Evolutionary conservation across 768 basidiomycete genomes (phyloP).

Genomic region (Psilocybe cubensis): DNA sequence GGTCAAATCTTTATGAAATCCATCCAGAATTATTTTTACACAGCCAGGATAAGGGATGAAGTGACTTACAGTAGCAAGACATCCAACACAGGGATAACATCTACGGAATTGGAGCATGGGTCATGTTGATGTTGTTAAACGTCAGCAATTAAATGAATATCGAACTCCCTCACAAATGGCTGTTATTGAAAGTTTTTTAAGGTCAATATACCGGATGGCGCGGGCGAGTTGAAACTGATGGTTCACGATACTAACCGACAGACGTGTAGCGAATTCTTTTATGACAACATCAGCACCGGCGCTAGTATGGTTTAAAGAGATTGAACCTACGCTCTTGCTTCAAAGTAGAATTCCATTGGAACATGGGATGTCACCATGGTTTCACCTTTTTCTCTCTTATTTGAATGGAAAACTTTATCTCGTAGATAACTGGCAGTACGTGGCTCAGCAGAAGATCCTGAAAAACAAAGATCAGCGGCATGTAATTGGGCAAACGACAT

Average conservation of each 20-base stretch:
- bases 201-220: too few relatives aligned
- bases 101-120: too few relatives aligned
- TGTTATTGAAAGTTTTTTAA: not conserved
- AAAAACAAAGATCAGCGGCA: too few relatives aligned
- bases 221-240: too few relatives aligned
- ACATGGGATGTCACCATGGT: not conserved
- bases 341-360: not conserved
- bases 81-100: not conserved
- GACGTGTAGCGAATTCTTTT: not conserved
- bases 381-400: not conserved
- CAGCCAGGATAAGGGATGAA: not conserved
- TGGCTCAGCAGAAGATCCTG: too few relatives aligned
- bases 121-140: too few relatives aligned
- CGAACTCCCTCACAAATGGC: not conserved
- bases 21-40: too few relatives aligned
- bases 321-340: not conserved
- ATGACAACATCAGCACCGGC: not conserved
- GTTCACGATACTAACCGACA: not conserved
- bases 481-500: too few relatives aligned
- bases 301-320: not conserved
- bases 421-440: too few relatives aligned
- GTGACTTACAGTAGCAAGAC: not conserved
- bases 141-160: not conserved
- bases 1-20: not conserved
- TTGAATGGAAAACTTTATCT: too few relatives aligned